These are phyloP conservation scores for Crassisporium funariophilum DNA, from an alignment of 768 basidiomycete species.

Conservation along the genomic window DNA sequence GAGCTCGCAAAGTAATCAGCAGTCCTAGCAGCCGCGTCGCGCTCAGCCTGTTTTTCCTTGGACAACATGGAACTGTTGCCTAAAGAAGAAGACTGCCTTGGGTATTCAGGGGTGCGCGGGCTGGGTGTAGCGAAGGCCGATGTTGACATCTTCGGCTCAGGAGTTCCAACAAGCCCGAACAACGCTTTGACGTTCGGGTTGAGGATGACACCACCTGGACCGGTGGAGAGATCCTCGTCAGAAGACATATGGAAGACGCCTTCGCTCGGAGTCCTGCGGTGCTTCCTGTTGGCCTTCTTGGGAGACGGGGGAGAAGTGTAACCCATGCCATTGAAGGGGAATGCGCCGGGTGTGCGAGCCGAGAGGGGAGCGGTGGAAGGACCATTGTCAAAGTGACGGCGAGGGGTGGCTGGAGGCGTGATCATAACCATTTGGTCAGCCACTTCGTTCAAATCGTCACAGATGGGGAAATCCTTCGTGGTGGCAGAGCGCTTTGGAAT, in stretches of 20 bases:
- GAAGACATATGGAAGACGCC: constrained; percentile 76
- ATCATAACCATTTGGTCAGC: constrained; percentile 37
- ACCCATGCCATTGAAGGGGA: constrained; percentile 38
- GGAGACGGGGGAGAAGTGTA: constrained; percentile 35
- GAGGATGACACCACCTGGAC: constrained; percentile 30
- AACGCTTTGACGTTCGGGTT: constrained; percentile 26
- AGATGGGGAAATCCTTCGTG: constrained; percentile 60
- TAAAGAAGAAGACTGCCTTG: constrained; percentile 20
- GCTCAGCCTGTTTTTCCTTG: constrained; percentile 31
- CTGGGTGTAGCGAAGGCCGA: constrained; percentile 15
- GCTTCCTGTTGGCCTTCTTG: constrained; percentile 38
- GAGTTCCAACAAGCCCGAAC: constrained; percentile 28
- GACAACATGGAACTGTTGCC: constrained; percentile 14
- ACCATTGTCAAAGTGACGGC: constrained; percentile 40
- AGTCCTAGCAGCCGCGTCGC: constrained; percentile 34
- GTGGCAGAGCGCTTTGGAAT: constrained; percentile 34
- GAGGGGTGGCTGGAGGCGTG: constrained; percentile 54
- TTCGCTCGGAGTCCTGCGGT: constrained; percentile 68
- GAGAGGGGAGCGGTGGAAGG: constrained; percentile 56
- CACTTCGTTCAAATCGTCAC: constrained; percentile 68
- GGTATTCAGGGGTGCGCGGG: constrained; percentile 7
- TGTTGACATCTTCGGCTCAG: constrained; percentile 14
- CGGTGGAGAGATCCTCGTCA: constrained; percentile 59
- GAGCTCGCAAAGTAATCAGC: constrained; percentile 75
- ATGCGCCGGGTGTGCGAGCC: constrained; percentile 28